These are phyloP conservation scores for Jatropha podagrica DNA, from an alignment of 441 rosid genomes.

Conservation along the genomic window DNA sequence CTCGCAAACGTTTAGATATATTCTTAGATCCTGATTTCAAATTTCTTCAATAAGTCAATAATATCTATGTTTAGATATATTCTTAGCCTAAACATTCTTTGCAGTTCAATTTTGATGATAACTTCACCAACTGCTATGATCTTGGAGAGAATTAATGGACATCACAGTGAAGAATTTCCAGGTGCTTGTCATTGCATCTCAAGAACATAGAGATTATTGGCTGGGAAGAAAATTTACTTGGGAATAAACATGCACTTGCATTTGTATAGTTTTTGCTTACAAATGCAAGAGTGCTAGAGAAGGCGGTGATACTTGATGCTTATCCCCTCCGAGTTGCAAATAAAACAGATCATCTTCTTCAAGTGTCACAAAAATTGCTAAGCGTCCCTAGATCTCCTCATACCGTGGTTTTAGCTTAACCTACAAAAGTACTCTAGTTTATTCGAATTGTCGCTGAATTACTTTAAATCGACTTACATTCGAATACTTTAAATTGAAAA, in stretches of 20 bases:
- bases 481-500: too few species aligned
- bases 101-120: background rate
- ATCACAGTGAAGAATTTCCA: background rate
- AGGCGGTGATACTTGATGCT: conserved; percentile 8
- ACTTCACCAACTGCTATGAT: background rate
- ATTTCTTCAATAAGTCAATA: too few species aligned
- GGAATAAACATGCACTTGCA: background rate
- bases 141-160: background rate
- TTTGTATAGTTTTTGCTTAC: conserved; percentile 15
- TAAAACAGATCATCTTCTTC: background rate
- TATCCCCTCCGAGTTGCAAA: background rate
- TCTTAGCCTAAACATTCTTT: background rate
- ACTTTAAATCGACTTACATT: too few species aligned
- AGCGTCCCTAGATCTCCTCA: background rate
- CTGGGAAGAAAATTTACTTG: background rate
- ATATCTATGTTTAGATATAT: background rate
- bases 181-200: conserved; percentile 3
- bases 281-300: conserved; percentile 12
- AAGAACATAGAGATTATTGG: conserved; percentile 20
- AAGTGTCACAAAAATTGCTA: background rate
- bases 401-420: background rate
- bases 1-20: background rate
- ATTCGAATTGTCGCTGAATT: too few species aligned
- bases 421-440: too few species aligned
- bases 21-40: background rate